These are phyloP conservation scores for Talaromyces sp. DNA, from an alignment of 2,329 filamentous ascomycete genomes.

Conservation along the genomic window DNA sequence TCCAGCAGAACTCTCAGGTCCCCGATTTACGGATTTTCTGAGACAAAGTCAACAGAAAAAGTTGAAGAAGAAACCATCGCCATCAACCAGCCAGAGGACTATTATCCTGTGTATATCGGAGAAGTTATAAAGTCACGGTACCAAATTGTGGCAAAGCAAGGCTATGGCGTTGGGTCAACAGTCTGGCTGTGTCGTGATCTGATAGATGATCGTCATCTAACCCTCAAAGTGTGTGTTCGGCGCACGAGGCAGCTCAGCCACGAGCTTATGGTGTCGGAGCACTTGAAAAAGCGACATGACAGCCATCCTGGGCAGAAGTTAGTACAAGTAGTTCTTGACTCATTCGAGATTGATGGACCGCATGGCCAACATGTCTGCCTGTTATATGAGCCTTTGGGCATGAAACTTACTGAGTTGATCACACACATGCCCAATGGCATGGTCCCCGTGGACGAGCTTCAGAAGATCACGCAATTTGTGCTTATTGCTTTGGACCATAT, in stretches of 20 bases:
- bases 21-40: no score
- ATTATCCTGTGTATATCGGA: background rate
- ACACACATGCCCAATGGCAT: background rate
- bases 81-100: slow-evolving; percentile 2
- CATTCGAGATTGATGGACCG: background rate
- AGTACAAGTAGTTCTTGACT: slow-evolving; percentile 1
- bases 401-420: slow-evolving; percentile 1
- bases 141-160: slow-evolving; percentile 21
- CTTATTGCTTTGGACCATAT: slow-evolving; percentile 1
- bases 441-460: background rate
- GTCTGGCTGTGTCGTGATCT: slow-evolving; percentile 23
- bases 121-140: slow-evolving; percentile 21
- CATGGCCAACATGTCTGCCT: background rate
- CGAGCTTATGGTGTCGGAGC: background rate
- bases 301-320: background rate
- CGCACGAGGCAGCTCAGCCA: background rate
- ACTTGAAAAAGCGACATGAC: background rate
- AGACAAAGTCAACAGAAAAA: no score
- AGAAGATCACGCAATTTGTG: background rate
- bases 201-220: no score
- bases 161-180: slow-evolving; percentile 20
- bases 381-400: background rate
- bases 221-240: background rate
- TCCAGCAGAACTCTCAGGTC: no score
- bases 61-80: slow-evolving; percentile 2